Evolutionary conservation across 345 rosid species (phyloP).

Genomic region (Murraya paniculata): DNA sequence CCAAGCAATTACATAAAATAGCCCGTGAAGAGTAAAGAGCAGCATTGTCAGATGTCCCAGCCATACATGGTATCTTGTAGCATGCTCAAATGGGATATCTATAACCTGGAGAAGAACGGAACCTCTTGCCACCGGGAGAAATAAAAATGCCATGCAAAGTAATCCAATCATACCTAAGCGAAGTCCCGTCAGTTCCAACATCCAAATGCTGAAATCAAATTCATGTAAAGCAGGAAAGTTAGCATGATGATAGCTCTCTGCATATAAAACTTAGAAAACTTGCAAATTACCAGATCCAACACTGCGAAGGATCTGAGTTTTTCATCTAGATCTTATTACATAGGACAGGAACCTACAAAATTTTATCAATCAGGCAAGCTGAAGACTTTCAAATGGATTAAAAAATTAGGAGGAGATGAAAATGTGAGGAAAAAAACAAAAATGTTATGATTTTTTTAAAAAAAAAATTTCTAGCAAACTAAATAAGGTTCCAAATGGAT

Average conservation of each 20-base stretch:
- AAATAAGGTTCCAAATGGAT: not conserved
- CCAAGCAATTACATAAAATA: conserved; percentile 60
- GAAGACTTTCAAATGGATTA: not conserved
- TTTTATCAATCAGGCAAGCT: not conserved
- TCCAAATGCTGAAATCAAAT: conserved; percentile 30
- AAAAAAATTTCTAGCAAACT: not conserved
- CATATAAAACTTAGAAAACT: not conserved
- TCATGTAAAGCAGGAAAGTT: conserved; percentile 10
- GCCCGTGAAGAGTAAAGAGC: conserved; percentile 77
- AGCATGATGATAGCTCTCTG: not conserved
- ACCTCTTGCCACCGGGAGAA: conserved; percentile 85
- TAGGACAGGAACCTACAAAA: not conserved
- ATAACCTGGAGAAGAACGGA: conserved; percentile 76
- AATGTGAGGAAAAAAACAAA: not conserved
- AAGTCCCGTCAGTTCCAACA: conserved; percentile 52
- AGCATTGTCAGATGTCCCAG: conserved; percentile 83
- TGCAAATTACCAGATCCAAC: conserved; percentile 1
- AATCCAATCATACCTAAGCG: conserved; percentile 71
- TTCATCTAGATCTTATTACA: not conserved
- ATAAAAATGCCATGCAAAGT: conserved; percentile 65
- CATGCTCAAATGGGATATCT: conserved; percentile 91
- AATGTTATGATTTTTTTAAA: not conserved
- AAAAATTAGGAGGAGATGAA: not conserved
- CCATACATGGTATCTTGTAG: conserved; percentile 89
- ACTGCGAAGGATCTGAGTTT: not conserved